These are phyloP conservation scores for Ananas comosus DNA, from an alignment of 176 grass and related monocot genomes.

Conservation along the genomic window DNA sequence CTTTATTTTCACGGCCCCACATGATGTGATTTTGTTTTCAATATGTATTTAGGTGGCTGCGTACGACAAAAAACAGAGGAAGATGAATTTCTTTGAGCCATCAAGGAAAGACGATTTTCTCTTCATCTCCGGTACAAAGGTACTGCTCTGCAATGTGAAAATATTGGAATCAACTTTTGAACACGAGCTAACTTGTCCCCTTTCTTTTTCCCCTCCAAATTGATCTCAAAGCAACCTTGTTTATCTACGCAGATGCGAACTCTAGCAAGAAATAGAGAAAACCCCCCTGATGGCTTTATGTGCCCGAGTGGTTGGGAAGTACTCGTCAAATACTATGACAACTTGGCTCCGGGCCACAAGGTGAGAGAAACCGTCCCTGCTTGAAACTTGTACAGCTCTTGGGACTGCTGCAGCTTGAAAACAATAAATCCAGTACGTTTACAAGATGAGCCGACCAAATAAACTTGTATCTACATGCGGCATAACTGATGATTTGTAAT, in stretches of 20 bases:
- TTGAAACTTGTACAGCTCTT: conserved; percentile 20
- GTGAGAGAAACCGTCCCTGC: conserved; percentile 55
- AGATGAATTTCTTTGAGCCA: conserved; percentile 96
- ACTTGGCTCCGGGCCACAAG: conserved; percentile 40
- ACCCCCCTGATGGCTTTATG: conserved; percentile 92
- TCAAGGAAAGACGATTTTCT: conserved; percentile 88
- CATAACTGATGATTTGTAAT: not conserved
- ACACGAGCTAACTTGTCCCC: not conserved
- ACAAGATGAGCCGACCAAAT: not conserved
- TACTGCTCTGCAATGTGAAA: conserved; percentile 17
- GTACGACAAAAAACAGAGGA: conserved; percentile 68
- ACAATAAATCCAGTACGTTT: not conserved
- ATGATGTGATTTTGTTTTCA: not conserved
- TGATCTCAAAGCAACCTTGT: not conserved
- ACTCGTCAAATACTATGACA: conserved; percentile 83
- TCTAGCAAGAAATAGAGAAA: conserved; percentile 70
- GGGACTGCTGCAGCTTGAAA: not conserved
- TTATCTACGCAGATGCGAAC: conserved; percentile 56
- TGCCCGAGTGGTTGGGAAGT: conserved; percentile 93
- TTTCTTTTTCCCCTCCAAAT: not conserved
- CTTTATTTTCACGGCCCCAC: not conserved
- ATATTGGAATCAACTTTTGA: not conserved
- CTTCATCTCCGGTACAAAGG: conserved; percentile 98
- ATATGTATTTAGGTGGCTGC: conserved; percentile 66
- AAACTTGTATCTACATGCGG: not conserved